Percentiles rank a stretch among this genome's conserved stretches.
Conservation (phyloP, 2,329 filamentous ascomycete species). For the Rhynchosporium agropyri region DNA sequence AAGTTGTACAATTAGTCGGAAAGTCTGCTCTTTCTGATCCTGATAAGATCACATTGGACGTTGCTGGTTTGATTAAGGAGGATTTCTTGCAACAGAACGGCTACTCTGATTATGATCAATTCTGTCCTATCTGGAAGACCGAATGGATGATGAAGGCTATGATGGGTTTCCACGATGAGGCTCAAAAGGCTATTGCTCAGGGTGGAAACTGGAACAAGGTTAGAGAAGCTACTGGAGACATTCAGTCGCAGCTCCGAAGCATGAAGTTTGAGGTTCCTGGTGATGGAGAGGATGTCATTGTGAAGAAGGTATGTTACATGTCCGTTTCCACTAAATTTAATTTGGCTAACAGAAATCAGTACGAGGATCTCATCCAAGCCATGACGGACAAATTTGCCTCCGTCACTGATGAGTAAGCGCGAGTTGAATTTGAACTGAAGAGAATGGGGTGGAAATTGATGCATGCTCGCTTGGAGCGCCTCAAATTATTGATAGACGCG, state of each 20-base stretch:
- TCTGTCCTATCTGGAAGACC: slow-evolving; percentile 99
- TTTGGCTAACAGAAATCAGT: slow-evolving; percentile 53
- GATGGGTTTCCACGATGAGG: slow-evolving; percentile 97
- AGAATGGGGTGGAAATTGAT: slow-evolving; percentile 20
- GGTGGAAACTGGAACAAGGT: slow-evolving; percentile 93
- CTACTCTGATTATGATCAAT: slow-evolving; percentile 98
- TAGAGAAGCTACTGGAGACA: slow-evolving; percentile 82
- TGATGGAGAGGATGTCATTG: slow-evolving; percentile 78
- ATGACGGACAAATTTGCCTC: slow-evolving; percentile 98
- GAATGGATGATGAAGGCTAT: slow-evolving; percentile 99
- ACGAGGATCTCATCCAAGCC: slow-evolving; percentile 85
- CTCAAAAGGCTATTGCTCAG: slow-evolving; percentile 90
- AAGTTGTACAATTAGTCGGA: slow-evolving; percentile 97
- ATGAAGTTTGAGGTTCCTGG: slow-evolving; percentile 97
- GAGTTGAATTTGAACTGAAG: not conserved
- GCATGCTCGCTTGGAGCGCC: not conserved
- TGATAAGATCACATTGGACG: slow-evolving; percentile 97
- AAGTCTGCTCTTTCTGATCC: slow-evolving; percentile 95
- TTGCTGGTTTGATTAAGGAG: slow-evolving; percentile 91
- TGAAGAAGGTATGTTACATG: slow-evolving; percentile 72
- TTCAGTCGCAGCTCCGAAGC: slow-evolving; percentile 81
- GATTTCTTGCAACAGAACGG: slow-evolving; percentile 99
- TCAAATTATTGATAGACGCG: slow-evolving; percentile 24
- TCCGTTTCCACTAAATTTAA: not conserved
- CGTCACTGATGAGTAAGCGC: slow-evolving; percentile 83